These are phyloP conservation scores for Trichosporon coremiiforme DNA, from an alignment of 1,284 basidiomycete genomes.

Conservation along the genomic window DNA sequence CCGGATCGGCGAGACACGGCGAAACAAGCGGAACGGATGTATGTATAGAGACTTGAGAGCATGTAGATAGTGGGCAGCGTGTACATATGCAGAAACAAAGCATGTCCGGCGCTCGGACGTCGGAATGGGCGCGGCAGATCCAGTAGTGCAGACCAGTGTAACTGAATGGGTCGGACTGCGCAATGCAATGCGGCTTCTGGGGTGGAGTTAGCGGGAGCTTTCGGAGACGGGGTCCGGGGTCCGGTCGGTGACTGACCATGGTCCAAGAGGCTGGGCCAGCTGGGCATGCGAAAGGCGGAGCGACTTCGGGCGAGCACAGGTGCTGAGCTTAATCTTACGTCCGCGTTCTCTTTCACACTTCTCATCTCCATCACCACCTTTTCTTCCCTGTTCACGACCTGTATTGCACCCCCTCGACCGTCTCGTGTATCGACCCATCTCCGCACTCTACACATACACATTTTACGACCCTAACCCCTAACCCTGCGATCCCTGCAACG, in stretches of 20 bases:
- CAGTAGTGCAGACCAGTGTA: too few species aligned
- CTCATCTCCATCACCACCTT: background rate
- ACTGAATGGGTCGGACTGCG: too few species aligned
- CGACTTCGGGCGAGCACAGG: too few species aligned
- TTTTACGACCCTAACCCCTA: background rate
- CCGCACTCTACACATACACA: background rate
- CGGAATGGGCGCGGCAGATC: too few species aligned
- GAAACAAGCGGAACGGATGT: background rate
- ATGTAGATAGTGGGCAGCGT: background rate
- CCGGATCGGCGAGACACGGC: background rate
- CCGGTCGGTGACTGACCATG: background rate
- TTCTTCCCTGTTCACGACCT: background rate
- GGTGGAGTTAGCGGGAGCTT: slow-evolving; percentile 5
- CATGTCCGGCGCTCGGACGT: too few species aligned
- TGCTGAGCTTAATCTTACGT: background rate
- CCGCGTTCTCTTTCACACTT: background rate
- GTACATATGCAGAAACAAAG: too few species aligned
- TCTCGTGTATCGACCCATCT: background rate
- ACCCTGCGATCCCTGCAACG: background rate
- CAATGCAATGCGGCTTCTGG: too few species aligned
- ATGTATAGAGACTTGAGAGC: background rate
- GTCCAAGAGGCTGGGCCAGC: background rate
- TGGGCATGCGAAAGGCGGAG: background rate
- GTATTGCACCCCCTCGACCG: background rate
- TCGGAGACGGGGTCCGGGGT: background rate